Percentiles rank a stretch among this genome's conserved stretches.
Conservation (phyloP, 768 basidiomycete genomes). For the Agaricus subrufescens region DNA sequence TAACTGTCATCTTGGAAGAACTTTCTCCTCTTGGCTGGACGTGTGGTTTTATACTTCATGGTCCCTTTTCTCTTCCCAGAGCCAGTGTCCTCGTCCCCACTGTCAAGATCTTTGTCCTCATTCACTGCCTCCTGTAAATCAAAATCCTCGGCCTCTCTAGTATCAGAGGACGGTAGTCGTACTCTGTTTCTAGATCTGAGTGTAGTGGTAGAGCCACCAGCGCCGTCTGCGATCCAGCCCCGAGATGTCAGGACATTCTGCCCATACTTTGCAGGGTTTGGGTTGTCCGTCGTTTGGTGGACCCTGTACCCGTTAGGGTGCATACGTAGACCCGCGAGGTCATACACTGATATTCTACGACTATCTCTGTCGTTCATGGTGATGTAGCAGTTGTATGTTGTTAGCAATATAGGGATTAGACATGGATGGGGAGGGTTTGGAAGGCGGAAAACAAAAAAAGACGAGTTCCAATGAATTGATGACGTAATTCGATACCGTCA, state of each 20-base stretch:
- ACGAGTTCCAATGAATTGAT: background rate
- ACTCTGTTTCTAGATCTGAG: conserved; percentile 15
- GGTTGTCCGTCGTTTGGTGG: conserved; percentile 34
- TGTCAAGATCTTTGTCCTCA: conserved; percentile 14
- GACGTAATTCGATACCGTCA: background rate
- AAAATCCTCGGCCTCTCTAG: background rate
- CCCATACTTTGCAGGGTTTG: conserved; percentile 22
- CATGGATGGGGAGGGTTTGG: background rate
- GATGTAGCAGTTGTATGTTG: background rate
- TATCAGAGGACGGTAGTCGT: conserved; percentile 8
- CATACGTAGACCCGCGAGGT: conserved; percentile 59
- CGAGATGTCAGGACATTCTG: conserved; percentile 38
- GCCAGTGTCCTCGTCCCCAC: conserved; percentile 14
- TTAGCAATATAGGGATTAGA: background rate
- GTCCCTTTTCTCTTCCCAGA: conserved; percentile 13
- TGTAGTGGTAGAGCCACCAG: conserved; percentile 46
- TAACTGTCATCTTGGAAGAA: conserved; percentile 12
- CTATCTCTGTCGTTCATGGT: background rate
- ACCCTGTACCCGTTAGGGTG: conserved; percentile 64
- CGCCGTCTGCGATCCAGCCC: conserved; percentile 65
- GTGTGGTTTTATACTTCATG: conserved; percentile 11
- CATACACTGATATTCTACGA: conserved; percentile 56
- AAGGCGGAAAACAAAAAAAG: too few species aligned
- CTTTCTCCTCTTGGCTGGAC: conserved; percentile 8
- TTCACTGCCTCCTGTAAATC: background rate